phyloP scores from a whole-genome alignment of 1,284 basidiomycete genomes.

The Leccinum pachyderme region DNA sequence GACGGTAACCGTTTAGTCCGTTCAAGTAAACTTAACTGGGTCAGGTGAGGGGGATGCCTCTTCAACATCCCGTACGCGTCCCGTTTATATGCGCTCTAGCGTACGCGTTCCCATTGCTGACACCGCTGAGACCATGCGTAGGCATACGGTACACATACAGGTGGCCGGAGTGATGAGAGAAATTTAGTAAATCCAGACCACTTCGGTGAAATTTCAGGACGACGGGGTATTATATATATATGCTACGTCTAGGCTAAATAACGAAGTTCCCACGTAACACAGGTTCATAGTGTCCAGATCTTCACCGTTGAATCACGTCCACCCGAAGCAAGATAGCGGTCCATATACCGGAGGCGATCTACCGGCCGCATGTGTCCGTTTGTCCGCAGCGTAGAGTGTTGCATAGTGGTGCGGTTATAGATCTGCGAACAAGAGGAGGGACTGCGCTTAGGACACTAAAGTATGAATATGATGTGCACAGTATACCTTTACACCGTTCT shows the following conservation, averaged over 20 bases:
- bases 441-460: slow-evolving; percentile 1
- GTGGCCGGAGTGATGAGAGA: too few relatives aligned
- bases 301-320: slow-evolving; percentile 88
- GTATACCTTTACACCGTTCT: slow-evolving; percentile 87
- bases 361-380: slow-evolving; percentile 93
- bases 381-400: slow-evolving; percentile 78
- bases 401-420: slow-evolving; percentile 93
- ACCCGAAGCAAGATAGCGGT: slow-evolving; percentile 91
- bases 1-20: neutral
- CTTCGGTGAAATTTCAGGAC: neutral
- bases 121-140: neutral
- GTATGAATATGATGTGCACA: slow-evolving; percentile 1
- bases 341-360: slow-evolving; percentile 94
- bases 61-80: neutral
- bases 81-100: neutral
- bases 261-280: slow-evolving; percentile 6
- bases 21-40: neutral
- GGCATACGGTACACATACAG: neutral
- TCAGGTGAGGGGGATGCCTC: neutral
- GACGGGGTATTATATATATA: slow-evolving; percentile 13
- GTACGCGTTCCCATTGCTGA: neutral
- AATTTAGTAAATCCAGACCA: neutral
- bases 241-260: slow-evolving; percentile 23
- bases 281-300: slow-evolving; percentile 88
- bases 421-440: slow-evolving; percentile 47